A percentile compares a stretch with the other conserved stretches of the same genome.
phyloP scores from a whole-genome alignment of 2,329 filamentous ascomycete genomes.

The Thelonectria rubi region DNA sequence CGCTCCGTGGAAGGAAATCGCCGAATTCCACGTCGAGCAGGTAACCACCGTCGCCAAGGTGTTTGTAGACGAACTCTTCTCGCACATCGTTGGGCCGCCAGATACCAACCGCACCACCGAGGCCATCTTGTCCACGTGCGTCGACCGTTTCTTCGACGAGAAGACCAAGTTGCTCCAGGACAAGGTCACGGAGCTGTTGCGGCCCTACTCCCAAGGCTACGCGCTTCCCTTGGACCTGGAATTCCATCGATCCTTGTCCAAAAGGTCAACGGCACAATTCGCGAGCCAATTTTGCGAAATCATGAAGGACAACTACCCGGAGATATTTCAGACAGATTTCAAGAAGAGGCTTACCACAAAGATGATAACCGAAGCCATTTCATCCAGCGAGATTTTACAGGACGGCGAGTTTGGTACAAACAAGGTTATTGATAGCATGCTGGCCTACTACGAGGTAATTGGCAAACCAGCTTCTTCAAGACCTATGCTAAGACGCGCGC shows the following conservation, averaged over 20 bases:
- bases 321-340: constrained; percentile 29
- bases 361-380: constrained; percentile 23
- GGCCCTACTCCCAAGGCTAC: constrained; percentile 47
- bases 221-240: constrained; percentile 42
- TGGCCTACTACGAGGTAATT: constrained; percentile 55
- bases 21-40: constrained; percentile 47
- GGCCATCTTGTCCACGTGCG: constrained; percentile 37
- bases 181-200: constrained; percentile 53
- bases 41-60: constrained; percentile 43
- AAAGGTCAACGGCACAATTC: constrained; percentile 14
- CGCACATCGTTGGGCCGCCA: constrained; percentile 42
- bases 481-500: not conserved
- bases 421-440: constrained; percentile 55
- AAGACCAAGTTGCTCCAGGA: constrained; percentile 40
- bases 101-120: constrained; percentile 31
- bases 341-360: constrained; percentile 4
- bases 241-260: constrained; percentile 37
- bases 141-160: constrained; percentile 48
- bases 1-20: constrained; percentile 50
- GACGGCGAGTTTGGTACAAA: constrained; percentile 48
- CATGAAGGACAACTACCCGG: constrained; percentile 27
- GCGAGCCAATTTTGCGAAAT: constrained; percentile 26
- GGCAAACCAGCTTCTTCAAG: fast-evolving
- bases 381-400: constrained; percentile 21
- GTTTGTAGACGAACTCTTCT: constrained; percentile 51